Conservation (phyloP, 1,284 basidiomycete species). For the Cutaneotrichosporon sp. region DNA sequence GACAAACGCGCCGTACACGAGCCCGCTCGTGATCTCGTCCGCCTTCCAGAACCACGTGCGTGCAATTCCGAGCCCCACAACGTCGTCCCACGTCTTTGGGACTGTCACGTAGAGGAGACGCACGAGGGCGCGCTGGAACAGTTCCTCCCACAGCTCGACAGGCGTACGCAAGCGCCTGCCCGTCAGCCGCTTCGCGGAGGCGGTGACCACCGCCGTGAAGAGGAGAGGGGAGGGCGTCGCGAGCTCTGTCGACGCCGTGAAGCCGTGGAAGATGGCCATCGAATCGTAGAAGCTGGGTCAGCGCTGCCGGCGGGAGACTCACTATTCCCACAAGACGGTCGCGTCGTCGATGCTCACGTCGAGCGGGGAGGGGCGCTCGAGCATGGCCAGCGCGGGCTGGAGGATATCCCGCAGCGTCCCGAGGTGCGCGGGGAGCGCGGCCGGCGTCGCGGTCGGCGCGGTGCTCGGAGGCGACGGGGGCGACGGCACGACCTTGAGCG, state of each 20-base stretch:
- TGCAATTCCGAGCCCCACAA: conserved; percentile 25
- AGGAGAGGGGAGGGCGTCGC: conserved; percentile 24
- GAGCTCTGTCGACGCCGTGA: conserved; percentile 20
- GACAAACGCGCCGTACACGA: conserved; percentile 23
- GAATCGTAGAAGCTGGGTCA: conserved; percentile 25
- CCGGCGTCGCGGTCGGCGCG: neutral
- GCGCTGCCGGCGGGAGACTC: conserved; percentile 5
- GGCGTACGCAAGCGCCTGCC: conserved; percentile 10
- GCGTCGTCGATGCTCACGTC: conserved; percentile 25
- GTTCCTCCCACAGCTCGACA: conserved; percentile 22
- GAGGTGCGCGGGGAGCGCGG: conserved; percentile 10
- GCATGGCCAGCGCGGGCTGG: conserved; percentile 11
- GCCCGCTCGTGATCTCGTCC: conserved; percentile 24
- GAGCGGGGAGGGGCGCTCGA: conserved; percentile 17
- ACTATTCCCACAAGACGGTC: conserved; percentile 26
- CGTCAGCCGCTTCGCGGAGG: conserved; percentile 19
- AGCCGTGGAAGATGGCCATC: conserved; percentile 29
- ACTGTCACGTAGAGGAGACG: conserved; percentile 22
- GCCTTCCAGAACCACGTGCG: conserved; percentile 29
- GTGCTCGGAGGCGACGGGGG: conserved; percentile 1
- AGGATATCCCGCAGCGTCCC: conserved; percentile 17
- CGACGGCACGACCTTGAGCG: neutral
- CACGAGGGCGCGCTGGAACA: conserved; percentile 25
- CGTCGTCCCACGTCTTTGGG: conserved; percentile 27
- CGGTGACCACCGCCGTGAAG: conserved; percentile 23